These are phyloP conservation scores for Geosmithia putterillii DNA, from an alignment of 2,329 filamentous ascomycete genomes.

Conservation along the genomic window DNA sequence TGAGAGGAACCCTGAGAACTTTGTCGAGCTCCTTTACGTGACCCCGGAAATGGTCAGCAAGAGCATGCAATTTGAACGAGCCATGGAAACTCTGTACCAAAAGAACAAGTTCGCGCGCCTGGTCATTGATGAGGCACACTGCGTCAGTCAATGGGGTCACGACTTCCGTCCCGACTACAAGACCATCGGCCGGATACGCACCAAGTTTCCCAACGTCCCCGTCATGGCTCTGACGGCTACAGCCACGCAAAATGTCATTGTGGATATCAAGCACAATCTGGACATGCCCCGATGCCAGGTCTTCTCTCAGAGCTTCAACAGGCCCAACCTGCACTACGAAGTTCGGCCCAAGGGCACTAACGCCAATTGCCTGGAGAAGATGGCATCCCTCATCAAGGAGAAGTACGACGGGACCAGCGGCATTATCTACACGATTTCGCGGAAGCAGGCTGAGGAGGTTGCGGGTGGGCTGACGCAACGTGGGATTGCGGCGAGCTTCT, in stretches of 20 bases:
- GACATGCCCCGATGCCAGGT: constrained; percentile 65
- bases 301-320: constrained; percentile 90
- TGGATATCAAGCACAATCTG: constrained; percentile 87
- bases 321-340: constrained; percentile 88
- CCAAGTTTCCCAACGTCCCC: constrained; percentile 65
- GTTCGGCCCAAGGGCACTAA: constrained; percentile 60
- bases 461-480: constrained; percentile 53
- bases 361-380: constrained; percentile 26
- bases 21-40: constrained; percentile 81
- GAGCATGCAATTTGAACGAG: constrained; percentile 54
- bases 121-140: constrained; percentile 98
- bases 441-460: constrained; percentile 70
- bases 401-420: constrained; percentile 65
- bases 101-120: constrained; percentile 70
- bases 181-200: constrained; percentile 61
- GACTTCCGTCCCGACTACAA: constrained; percentile 98
- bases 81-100: constrained; percentile 55
- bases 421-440: constrained; percentile 86
- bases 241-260: constrained; percentile 83
- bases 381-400: constrained; percentile 55
- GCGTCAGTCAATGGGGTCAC: constrained; percentile 97
- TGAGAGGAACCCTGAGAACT: constrained; percentile 55
- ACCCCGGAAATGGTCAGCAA: constrained; percentile 95
- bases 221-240: constrained; percentile 94
- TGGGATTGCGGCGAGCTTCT: constrained; percentile 66